Evolutionary conservation across 148 eudicot species (phyloP).

Genomic region (Oxyria digyna): DNA sequence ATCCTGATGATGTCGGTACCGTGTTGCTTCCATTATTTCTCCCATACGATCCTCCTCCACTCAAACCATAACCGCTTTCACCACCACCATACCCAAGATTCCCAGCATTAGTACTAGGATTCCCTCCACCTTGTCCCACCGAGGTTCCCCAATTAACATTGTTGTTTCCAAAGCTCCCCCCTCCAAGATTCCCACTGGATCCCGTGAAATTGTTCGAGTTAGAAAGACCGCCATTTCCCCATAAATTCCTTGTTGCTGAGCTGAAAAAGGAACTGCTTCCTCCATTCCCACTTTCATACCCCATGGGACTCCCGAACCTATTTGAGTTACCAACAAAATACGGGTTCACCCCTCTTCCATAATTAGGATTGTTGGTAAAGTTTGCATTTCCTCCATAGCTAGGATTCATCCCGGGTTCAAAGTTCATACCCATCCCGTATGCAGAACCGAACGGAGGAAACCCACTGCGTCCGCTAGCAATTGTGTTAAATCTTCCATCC

Average conservation of each 20-base stretch:
- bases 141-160: slow-evolving; percentile 10
- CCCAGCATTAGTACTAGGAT: slow-evolving; percentile 9
- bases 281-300: slow-evolving; percentile 14
- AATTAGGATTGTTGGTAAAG: slow-evolving; percentile 26
- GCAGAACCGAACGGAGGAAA: slow-evolving; percentile 15
- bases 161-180: slow-evolving; percentile 7
- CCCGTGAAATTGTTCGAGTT: slow-evolving; percentile 20
- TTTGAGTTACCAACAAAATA: slow-evolving; percentile 37
- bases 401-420: slow-evolving; percentile 35
- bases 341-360: slow-evolving; percentile 41
- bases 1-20: slow-evolving; percentile 33
- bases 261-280: slow-evolving; percentile 9
- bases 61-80: slow-evolving; percentile 32
- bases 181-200: slow-evolving; percentile 4
- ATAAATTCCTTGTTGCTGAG: slow-evolving; percentile 5
- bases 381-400: slow-evolving; percentile 31
- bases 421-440: slow-evolving; percentile 14
- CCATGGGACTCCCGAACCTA: slow-evolving; percentile 28
- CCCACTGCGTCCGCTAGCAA: slow-evolving; percentile 37
- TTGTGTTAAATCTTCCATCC: slow-evolving; percentile 40
- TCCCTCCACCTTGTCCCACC: slow-evolving; percentile 23
- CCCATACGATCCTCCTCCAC: slow-evolving; percentile 43
- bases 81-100: background rate
- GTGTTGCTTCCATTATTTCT: slow-evolving; percentile 31
- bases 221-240: slow-evolving; percentile 25